Conservation (phyloP, 108 stramenopile genomes). For the Skeletonema potamos region DNA sequence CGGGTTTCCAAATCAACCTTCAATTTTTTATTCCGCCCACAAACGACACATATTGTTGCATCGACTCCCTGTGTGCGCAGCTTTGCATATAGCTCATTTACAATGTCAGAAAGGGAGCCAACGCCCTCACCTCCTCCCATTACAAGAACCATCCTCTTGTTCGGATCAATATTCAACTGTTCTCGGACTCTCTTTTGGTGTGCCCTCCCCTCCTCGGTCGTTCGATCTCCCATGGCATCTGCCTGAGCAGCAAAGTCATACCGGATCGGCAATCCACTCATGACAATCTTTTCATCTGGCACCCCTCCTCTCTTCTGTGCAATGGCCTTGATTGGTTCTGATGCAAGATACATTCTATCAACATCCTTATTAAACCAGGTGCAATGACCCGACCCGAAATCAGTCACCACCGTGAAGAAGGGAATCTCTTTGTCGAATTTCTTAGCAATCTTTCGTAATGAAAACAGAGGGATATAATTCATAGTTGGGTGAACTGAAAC, state of each 20-base stretch:
- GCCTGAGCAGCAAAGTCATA: constrained; percentile 79
- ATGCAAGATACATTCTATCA: constrained; percentile 90
- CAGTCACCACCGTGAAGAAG: constrained; percentile 96
- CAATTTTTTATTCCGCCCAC: constrained; percentile 89
- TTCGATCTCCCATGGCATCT: constrained; percentile 69
- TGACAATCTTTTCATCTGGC: constrained; percentile 77
- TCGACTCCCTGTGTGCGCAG: constrained; percentile 59
- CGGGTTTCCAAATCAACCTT: constrained; percentile 58
- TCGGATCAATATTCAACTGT: constrained; percentile 57
- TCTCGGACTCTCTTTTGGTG: constrained; percentile 49
- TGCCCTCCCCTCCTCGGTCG: constrained; percentile 43
- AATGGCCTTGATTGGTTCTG: constrained; percentile 63
- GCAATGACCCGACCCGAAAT: constrained; percentile 91
- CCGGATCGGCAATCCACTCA: constrained; percentile 92
- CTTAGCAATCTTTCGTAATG: constrained; percentile 56
- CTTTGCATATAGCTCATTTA: constrained; percentile 65
- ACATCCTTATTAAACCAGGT: constrained; percentile 91
- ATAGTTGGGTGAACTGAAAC: constrained; percentile 94
- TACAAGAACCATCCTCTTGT: constrained; percentile 79
- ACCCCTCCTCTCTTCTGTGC: constrained; percentile 75
- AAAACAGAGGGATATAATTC: constrained; percentile 80
- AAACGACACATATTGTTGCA: constrained; percentile 91
- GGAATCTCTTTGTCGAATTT: constrained; percentile 70
- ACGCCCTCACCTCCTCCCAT: constrained; percentile 98
- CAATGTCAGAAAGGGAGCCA: constrained; percentile 80